These are phyloP conservation scores for Volvariella surrecta DNA, from an alignment of 1,284 basidiomycete species.

Conservation along the genomic window DNA sequence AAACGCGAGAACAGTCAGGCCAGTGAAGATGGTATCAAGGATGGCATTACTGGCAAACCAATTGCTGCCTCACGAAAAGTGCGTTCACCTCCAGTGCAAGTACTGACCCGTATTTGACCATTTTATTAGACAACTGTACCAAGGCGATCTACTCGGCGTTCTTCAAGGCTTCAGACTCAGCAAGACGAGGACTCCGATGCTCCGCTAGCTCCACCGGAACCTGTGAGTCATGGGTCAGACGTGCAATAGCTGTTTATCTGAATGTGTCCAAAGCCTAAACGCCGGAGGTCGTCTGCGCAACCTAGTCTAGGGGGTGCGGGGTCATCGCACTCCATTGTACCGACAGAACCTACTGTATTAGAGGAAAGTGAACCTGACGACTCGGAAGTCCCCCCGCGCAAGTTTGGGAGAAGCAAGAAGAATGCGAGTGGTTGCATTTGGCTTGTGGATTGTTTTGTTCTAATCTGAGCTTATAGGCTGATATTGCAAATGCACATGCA, in stretches of 20 bases:
- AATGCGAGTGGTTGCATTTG: slow-evolving; percentile 39
- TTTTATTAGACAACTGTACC: slow-evolving; percentile 2
- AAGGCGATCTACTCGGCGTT: slow-evolving; percentile 31
- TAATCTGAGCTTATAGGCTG: slow-evolving; percentile 22
- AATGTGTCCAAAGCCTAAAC: slow-evolving; percentile 22
- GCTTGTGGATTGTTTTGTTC: too few relatives aligned
- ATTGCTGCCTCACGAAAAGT: slow-evolving; percentile 41
- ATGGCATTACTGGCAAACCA: slow-evolving; percentile 66
- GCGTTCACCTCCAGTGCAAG: too few relatives aligned
- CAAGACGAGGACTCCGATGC: slow-evolving; percentile 32
- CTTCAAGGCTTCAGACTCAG: slow-evolving; percentile 43
- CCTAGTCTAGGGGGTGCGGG: slow-evolving; percentile 56
- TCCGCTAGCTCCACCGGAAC: slow-evolving; percentile 34
- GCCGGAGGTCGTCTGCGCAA: slow-evolving; percentile 49
- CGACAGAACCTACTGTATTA: slow-evolving; percentile 35
- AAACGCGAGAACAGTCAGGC: slow-evolving; percentile 61
- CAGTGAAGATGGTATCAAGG: slow-evolving; percentile 72
- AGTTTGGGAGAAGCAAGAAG: slow-evolving; percentile 54
- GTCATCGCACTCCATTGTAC: slow-evolving; percentile 29
- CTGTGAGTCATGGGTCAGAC: too few relatives aligned
- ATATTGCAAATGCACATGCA: slow-evolving; percentile 38
- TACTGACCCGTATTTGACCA: neutral
- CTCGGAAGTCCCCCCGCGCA: slow-evolving; percentile 54
- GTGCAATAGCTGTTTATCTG: too few relatives aligned
- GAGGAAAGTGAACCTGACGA: slow-evolving; percentile 79